Evolutionary conservation across 2,329 filamentous ascomycete species (phyloP).

Genomic region (Ophidiomyces ophidiicola): DNA sequence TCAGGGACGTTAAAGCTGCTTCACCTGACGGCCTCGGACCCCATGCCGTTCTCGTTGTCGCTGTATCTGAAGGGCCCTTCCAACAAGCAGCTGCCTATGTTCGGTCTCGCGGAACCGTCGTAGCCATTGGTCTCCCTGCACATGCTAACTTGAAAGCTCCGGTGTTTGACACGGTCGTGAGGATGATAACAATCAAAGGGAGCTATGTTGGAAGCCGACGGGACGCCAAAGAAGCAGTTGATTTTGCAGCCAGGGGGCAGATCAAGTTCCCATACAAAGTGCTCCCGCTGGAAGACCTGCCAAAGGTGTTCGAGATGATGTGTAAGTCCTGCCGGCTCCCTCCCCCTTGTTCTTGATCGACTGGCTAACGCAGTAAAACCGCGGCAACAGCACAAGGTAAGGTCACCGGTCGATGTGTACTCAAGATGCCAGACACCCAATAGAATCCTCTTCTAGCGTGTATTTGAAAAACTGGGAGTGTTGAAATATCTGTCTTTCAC

Average conservation of each 20-base stretch:
- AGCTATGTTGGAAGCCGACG: conserved; percentile 88
- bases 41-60: conserved; percentile 75
- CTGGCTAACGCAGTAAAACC: conserved; percentile 14
- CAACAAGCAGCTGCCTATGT: conserved; percentile 87
- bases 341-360: conserved; percentile 1
- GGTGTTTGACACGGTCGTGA: conserved; percentile 77
- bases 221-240: conserved; percentile 77
- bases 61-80: conserved; percentile 83
- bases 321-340: conserved; percentile 19
- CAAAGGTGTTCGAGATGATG: conserved; percentile 69
- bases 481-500: neutral
- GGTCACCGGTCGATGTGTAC: conserved; percentile 34
- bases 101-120: conserved; percentile 65
- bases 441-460: neutral
- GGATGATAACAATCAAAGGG: conserved; percentile 86
- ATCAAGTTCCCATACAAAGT: conserved; percentile 83
- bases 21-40: conserved; percentile 73
- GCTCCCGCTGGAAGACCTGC: conserved; percentile 66
- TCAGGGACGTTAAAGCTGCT: conserved; percentile 70
- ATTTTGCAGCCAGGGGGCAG: conserved; percentile 73
- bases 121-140: conserved; percentile 81
- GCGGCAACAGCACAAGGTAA: conserved; percentile 27
- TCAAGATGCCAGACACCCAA: conserved; percentile 30
- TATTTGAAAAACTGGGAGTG: neutral
- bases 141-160: conserved; percentile 68